Base-by-base conservation (phyloP, 2,329 filamentous ascomycete genomes). In the Neofusicoccum laricinum region DNA sequence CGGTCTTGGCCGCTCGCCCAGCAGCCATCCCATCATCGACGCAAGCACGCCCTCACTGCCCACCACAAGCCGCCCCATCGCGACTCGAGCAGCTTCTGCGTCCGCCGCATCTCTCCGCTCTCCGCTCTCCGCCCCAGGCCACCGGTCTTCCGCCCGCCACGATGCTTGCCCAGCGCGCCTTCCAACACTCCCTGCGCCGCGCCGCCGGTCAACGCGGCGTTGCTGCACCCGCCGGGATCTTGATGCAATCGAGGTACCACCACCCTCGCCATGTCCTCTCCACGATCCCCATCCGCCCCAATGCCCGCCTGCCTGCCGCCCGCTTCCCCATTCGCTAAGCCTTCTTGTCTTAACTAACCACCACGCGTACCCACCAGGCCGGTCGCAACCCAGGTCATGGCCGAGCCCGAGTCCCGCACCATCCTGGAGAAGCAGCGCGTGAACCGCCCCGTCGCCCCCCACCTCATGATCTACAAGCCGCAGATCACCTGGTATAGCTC, bases 401-500 rank as follows among this genome's bases (percentile, higher is more conserved):
- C 84, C 66, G 77, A 80, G 61, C 70, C 77, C 61, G 82, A 89
- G 67, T 85, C 79, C 68, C 72, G 85, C 68, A 75, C 85, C 69
- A 86, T 96, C 79, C 91, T 97, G 75, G 88, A 86, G 72, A 82
- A 87, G 74, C 93, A 97, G 83, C 93, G 93, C 72, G 84, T 89
- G 64, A 80, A 85, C 73, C 93, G 93, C 61, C 93, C 93, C 75
- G 84, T 97, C 71, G 85, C 92, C 50, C 93, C 93, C 63, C 93
- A 97, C 76, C 86, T 97, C 68, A 77, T 81, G 73, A 93, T 96
- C 85, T 97, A 97, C 88, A 85, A 87, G 77, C 86, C 90, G 66
- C 88, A 92, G 78, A 90, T 97, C 80, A 95, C 92, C 71, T 97
- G 89, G 89, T 89, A 91, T 78, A 84, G 85, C 70, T 88, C 88